Conservation (phyloP, 495 filamentous ascomycete genomes). For the Aspergillus egyptiacus region DNA sequence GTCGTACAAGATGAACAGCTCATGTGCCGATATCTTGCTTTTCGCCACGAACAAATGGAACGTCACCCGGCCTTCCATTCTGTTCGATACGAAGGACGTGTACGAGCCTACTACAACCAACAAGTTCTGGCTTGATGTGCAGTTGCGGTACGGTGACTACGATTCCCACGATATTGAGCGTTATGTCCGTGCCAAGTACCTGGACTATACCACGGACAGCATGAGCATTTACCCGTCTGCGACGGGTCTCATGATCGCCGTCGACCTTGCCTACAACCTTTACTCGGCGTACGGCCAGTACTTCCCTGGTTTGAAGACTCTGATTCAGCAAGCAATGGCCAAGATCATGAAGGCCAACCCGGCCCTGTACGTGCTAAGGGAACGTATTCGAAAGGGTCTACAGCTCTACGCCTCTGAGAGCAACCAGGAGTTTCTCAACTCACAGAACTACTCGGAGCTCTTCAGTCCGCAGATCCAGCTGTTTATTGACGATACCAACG, state of each 20-base stretch:
- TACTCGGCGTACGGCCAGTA: slow-evolving; percentile 98
- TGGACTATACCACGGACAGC: slow-evolving; percentile 98
- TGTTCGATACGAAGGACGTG: slow-evolving; percentile 94
- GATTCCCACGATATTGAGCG: slow-evolving; percentile 98
- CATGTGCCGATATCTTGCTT: slow-evolving; percentile 94
- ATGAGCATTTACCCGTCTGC: slow-evolving; percentile 99
- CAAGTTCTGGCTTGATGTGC: slow-evolving; percentile 99
- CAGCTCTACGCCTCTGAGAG: slow-evolving; percentile 98
- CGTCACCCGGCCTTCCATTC: slow-evolving; percentile 82
- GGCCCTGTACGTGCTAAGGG: slow-evolving; percentile 89
- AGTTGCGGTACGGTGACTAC: slow-evolving; percentile 97
- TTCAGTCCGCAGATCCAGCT: slow-evolving; percentile 99
- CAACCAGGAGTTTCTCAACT: slow-evolving; percentile 99
- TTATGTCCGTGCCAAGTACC: slow-evolving; percentile 95
- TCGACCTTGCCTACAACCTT: slow-evolving; percentile 96
- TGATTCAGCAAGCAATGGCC: slow-evolving; percentile 96
- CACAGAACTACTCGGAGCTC: slow-evolving; percentile 98
- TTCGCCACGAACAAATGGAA: slow-evolving; percentile 99
- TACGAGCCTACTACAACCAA: slow-evolving; percentile 95
- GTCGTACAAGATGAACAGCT: slow-evolving; percentile 99
- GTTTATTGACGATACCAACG: slow-evolving; percentile 99
- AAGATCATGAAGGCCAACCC: slow-evolving; percentile 99
- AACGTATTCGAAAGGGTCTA: slow-evolving; percentile 97
- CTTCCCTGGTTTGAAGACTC: slow-evolving; percentile 95
- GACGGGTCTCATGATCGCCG: slow-evolving; percentile 96